Percentiles rank a stretch among this genome's conserved stretches.
Conservation (phyloP, 257 asterid species). For the Voacanga thouarsii region DNA sequence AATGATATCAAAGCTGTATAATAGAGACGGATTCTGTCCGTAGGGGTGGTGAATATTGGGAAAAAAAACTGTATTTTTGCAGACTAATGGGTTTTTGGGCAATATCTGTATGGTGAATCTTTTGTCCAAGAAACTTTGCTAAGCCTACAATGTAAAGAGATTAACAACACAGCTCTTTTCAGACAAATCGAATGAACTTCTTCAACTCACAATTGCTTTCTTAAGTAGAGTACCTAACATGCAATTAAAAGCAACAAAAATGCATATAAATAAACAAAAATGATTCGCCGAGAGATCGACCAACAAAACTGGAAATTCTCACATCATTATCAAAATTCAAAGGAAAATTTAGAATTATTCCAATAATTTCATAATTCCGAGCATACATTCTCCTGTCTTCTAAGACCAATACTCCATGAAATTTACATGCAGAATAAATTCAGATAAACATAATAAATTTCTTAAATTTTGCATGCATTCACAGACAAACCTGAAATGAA, state of each 20-base stretch:
- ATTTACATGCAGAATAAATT: background rate
- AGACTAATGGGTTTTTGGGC: too few relatives aligned
- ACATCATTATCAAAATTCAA: background rate
- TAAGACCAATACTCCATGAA: too few relatives aligned
- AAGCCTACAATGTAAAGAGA: background rate
- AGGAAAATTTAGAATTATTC: background rate
- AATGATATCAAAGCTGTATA: background rate
- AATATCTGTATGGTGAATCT: too few relatives aligned
- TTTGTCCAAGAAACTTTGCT: background rate
- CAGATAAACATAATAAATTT: background rate
- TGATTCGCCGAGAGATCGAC: background rate
- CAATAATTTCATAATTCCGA: background rate
- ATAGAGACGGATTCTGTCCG: too few relatives aligned
- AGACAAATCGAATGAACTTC: background rate
- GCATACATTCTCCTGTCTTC: background rate
- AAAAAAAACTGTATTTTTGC: too few relatives aligned
- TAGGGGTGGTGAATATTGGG: too few relatives aligned
- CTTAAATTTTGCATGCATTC: background rate
- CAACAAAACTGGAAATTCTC: conserved; percentile 1
- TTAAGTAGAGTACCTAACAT: background rate
- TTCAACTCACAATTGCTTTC: background rate
- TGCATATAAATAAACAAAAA: background rate
- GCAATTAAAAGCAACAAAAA: background rate
- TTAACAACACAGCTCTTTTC: background rate
- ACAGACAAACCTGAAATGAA: conserved; percentile 43